phyloP scores from a whole-genome alignment of 805 yeast genomes.

The Candida insectorum region DNA sequence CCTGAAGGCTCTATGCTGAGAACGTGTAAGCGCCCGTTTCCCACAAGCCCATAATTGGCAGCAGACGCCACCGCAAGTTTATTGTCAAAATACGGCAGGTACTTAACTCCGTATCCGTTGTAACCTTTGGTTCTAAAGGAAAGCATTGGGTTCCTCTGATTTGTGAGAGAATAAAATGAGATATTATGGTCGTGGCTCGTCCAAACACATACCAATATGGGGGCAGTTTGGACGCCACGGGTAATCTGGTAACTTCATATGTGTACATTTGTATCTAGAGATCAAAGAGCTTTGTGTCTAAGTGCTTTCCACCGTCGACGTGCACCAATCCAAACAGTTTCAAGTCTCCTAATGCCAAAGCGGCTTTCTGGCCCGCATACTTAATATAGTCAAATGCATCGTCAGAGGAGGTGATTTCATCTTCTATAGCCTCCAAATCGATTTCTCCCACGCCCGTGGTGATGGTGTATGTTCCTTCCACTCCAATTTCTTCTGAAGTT shows the following conservation, averaged over 20 bases:
- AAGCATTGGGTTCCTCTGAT: conserved; percentile 66
- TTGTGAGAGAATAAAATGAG: too few species aligned
- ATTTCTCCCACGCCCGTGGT: conserved; percentile 58
- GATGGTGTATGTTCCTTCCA: conserved; percentile 37
- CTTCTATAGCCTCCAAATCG: conserved; percentile 22
- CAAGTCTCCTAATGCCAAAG: conserved; percentile 72
- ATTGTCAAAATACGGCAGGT: conserved; percentile 90
- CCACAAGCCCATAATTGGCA: conserved; percentile 91
- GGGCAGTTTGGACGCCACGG: too few species aligned
- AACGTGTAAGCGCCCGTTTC: conserved; percentile 80
- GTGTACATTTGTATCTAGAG: neutral
- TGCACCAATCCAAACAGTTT: conserved; percentile 58
- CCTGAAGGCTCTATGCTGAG: conserved; percentile 71
- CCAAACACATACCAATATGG: too few species aligned
- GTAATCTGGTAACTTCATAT: neutral
- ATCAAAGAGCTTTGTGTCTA: conserved; percentile 28
- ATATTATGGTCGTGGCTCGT: too few species aligned
- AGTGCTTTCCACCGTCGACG: conserved; percentile 22
- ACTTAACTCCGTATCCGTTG: conserved; percentile 83
- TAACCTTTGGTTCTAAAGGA: conserved; percentile 72
- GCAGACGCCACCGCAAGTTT: conserved; percentile 87
- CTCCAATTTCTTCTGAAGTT: conserved; percentile 28
- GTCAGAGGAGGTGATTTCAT: conserved; percentile 35
- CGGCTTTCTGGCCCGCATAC: conserved; percentile 73
- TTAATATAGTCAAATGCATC: conserved; percentile 77